phyloP scores from a whole-genome alignment of 23 red algal genomes.

The Chondrus crispus region DNA sequence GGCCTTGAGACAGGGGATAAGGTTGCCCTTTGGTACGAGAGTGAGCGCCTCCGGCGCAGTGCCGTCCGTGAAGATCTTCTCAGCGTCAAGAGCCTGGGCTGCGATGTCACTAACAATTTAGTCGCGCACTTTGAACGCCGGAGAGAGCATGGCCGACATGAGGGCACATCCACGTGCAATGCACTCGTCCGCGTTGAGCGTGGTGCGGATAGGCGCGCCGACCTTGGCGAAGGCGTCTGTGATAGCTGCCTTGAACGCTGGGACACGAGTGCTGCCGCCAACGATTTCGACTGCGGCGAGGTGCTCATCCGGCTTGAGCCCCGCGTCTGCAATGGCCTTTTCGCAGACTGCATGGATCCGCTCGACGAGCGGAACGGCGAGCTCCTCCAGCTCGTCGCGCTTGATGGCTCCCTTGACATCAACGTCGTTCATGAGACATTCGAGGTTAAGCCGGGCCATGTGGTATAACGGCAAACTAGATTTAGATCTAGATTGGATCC shows the following conservation, averaged over 20 bases:
- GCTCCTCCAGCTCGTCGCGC: slow-evolving; percentile 68
- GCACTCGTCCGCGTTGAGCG: slow-evolving; percentile 92
- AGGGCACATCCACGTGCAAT: slow-evolving; percentile 93
- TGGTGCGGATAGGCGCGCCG: slow-evolving; percentile 54
- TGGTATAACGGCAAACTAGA: too few species aligned
- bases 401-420: slow-evolving; percentile 73
- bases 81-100: slow-evolving; percentile 54
- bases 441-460: too few species aligned
- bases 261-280: slow-evolving; percentile 89
- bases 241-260: slow-evolving; percentile 70
- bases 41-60: slow-evolving; percentile 34
- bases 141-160: slow-evolving; percentile 87
- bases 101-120: slow-evolving; percentile 82
- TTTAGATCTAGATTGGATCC: too few species aligned
- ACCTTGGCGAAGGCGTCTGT: slow-evolving; percentile 40
- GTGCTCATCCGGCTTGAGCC: slow-evolving; percentile 28
- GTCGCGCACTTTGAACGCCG: slow-evolving; percentile 76
- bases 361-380: slow-evolving; percentile 69
- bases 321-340: slow-evolving; percentile 31
- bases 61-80: slow-evolving; percentile 57
- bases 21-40: slow-evolving; percentile 62
- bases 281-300: slow-evolving; percentile 86
- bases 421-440: slow-evolving; percentile 97
- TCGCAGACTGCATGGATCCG: slow-evolving; percentile 44
- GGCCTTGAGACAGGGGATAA: slow-evolving; percentile 65